These are phyloP conservation scores for Boletus chippewaensis DNA, from an alignment of 1,284 basidiomycete species.

Conservation along the genomic window DNA sequence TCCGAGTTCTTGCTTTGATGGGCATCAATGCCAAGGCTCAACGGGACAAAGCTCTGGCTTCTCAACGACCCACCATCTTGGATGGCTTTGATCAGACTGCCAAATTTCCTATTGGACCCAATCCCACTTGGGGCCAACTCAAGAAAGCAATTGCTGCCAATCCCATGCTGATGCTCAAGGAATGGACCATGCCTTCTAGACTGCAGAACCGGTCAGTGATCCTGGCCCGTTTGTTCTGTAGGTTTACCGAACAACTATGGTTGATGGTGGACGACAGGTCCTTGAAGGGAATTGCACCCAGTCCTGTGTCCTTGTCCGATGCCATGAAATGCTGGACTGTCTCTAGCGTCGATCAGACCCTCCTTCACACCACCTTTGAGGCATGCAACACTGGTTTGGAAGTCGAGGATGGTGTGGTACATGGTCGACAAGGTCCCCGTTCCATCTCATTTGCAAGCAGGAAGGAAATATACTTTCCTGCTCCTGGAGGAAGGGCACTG, in stretches of 20 bases:
- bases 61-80: not conserved
- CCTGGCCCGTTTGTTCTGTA: not conserved
- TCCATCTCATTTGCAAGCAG: not conserved
- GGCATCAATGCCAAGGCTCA: constrained; percentile 1
- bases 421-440: not conserved
- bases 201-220: not conserved
- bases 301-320: not conserved
- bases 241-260: constrained; percentile 10
- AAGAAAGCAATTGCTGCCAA: not conserved
- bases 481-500: rapidly evolving
- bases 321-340: constrained; percentile 10
- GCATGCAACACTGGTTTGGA: constrained; percentile 7
- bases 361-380: not conserved
- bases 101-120: constrained; percentile 5
- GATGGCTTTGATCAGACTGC: not conserved
- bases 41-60: not conserved
- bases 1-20: constrained; percentile 3
- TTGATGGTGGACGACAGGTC: constrained; percentile 2
- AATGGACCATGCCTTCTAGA: not conserved
- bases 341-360: constrained; percentile 1
- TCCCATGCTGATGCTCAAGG: not conserved
- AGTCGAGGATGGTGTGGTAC: rapidly evolving
- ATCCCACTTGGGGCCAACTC: constrained; percentile 5
- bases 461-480: constrained; percentile 5
- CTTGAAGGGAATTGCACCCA: constrained; percentile 6